phyloP scores from a whole-genome alignment of 176 grass and related monocot species.

The Cocos nucifera region DNA sequence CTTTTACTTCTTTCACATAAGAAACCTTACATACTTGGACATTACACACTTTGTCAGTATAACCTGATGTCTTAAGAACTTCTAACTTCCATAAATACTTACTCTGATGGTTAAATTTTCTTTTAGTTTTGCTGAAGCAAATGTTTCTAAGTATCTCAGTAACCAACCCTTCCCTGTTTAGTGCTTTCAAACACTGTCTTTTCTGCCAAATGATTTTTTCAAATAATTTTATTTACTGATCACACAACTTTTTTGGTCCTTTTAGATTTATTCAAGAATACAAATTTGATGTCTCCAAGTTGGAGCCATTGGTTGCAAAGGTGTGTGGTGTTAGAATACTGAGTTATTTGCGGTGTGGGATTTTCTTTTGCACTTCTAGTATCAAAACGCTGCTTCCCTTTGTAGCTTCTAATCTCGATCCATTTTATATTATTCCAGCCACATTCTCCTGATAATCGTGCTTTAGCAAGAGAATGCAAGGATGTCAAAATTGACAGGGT shows the following conservation, averaged over 20 bases:
- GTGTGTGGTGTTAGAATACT: constrained; percentile 18
- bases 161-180: neutral
- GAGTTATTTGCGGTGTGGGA: no score
- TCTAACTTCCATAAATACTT: no score
- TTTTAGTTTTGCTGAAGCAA: neutral
- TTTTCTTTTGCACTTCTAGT: no score
- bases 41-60: no score
- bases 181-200: neutral
- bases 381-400: no score
- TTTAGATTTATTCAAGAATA: constrained; percentile 80
- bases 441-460: constrained; percentile 93
- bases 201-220: neutral
- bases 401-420: neutral
- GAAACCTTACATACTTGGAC: no score
- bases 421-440: constrained; percentile 37
- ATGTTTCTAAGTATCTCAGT: neutral
- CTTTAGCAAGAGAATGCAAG: constrained; percentile 93
- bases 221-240: constrained; percentile 2
- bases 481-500: constrained; percentile 88
- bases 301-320: constrained; percentile 95
- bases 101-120: no score
- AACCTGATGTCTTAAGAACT: no score
- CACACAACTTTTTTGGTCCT: neutral
- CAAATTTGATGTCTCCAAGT: constrained; percentile 77
- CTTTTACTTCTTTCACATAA: no score